Conservation (phyloP, 1,139 yeast species). For the Trichomonascaceae sp. region DNA sequence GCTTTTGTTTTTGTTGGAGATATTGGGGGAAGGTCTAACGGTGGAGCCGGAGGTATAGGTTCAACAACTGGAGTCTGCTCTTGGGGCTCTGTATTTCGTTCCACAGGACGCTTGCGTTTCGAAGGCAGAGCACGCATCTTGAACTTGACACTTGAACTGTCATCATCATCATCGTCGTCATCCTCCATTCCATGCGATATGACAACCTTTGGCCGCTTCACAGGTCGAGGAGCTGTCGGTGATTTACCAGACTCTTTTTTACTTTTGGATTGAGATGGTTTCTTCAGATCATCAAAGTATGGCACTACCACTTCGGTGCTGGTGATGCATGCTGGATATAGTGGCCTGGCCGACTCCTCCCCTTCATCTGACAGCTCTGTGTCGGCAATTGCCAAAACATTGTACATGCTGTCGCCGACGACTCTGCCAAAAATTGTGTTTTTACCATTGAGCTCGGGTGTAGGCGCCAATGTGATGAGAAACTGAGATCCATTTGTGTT, state of each 20-base stretch:
- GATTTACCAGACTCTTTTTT: constrained; percentile 2
- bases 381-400: constrained; percentile 38
- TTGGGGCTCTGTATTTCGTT: constrained; percentile 1
- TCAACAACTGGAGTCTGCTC: constrained; percentile 3
- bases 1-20: no score
- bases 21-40: no score
- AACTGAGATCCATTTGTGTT: constrained; percentile 35
- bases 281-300: constrained; percentile 36
- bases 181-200: constrained; percentile 15
- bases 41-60: no score
- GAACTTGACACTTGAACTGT: constrained; percentile 23
- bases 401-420: constrained; percentile 46
- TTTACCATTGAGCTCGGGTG: constrained; percentile 32
- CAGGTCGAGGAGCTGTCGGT: no score
- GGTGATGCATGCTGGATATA: constrained; percentile 39
- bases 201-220: constrained; percentile 13
- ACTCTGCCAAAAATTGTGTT: constrained; percentile 52
- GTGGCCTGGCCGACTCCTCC: constrained; percentile 35
- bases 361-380: constrained; percentile 33
- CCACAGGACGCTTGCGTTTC: constrained; percentile 4
- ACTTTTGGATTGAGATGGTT: no score
- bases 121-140: constrained; percentile 37
- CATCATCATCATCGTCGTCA: constrained; percentile 21
- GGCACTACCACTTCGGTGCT: constrained; percentile 33
- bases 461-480: constrained; percentile 39